Conservation (phyloP, 306 rosid species). For the Gastrolobium villosum region DNA sequence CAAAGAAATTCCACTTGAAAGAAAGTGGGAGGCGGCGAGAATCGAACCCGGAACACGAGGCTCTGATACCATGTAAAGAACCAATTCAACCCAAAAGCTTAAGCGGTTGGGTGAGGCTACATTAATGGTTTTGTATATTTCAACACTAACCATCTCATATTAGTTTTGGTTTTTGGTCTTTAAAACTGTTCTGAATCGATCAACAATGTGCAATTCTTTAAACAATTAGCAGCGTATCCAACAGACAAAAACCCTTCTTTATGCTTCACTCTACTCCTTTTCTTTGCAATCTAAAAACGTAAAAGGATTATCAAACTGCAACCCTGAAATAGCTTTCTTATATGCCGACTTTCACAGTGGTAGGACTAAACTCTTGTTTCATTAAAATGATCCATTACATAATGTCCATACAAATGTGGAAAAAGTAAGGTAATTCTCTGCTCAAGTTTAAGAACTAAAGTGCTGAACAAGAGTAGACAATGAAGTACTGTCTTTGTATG, state of each 20-base stretch:
- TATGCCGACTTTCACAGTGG: neutral
- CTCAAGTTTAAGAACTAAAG: constrained; percentile 13
- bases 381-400: constrained; percentile 22
- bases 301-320: neutral
- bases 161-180: neutral
- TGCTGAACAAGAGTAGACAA: constrained; percentile 42
- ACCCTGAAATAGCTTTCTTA: constrained; percentile 15
- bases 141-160: constrained; percentile 9
- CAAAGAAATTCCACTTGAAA: no score
- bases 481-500: constrained; percentile 41
- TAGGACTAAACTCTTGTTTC: neutral
- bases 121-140: no score
- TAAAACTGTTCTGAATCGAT: neutral
- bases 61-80: no score
- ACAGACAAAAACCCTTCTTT: neutral
- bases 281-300: neutral
- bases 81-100: no score
- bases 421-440: constrained; percentile 38
- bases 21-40: no score
- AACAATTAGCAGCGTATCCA: neutral
- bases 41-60: no score
- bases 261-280: neutral
- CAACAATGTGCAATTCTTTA: constrained; percentile 8
- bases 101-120: no score
- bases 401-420: constrained; percentile 43